Evolutionary conservation across 140 eudicot species (phyloP).

Genomic region (Stevia rebaudiana): DNA sequence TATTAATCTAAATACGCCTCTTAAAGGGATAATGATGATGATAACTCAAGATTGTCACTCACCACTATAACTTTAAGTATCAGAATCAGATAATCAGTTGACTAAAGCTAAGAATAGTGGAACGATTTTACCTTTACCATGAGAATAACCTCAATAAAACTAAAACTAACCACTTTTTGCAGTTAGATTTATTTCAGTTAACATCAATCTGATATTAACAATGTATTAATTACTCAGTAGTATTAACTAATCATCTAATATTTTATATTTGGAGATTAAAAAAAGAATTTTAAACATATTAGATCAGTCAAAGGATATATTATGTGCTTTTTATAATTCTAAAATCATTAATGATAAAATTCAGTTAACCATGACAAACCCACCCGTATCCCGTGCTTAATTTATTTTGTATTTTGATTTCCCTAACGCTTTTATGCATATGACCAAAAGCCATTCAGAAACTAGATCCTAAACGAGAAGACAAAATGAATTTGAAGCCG

Average conservation of each 20-base stretch:
- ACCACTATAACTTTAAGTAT: neutral
- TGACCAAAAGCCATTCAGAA: slow-evolving; percentile 6
- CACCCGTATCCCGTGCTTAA: neutral
- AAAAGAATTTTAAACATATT: neutral
- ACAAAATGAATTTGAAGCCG: neutral
- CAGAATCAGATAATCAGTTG: neutral
- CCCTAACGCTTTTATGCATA: slow-evolving; percentile 14
- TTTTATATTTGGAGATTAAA: neutral
- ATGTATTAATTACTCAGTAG: too few species aligned
- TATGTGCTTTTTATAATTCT: neutral
- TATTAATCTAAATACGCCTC: neutral
- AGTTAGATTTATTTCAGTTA: neutral
- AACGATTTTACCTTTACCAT: neutral
- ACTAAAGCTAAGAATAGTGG: neutral
- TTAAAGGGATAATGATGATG: neutral
- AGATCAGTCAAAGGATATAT: neutral
- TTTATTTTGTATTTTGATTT: slow-evolving; percentile 6
- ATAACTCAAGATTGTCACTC: neutral
- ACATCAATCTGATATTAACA: neutral
- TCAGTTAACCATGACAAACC: neutral
- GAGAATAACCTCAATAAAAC: neutral
- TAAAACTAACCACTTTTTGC: neutral
- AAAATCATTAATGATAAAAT: neutral
- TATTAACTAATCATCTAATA: neutral
- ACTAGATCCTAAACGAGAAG: slow-evolving; percentile 12